These are phyloP conservation scores for Geranium rotundifolium DNA, from an alignment of 345 rosid species.

Conservation along the genomic window DNA sequence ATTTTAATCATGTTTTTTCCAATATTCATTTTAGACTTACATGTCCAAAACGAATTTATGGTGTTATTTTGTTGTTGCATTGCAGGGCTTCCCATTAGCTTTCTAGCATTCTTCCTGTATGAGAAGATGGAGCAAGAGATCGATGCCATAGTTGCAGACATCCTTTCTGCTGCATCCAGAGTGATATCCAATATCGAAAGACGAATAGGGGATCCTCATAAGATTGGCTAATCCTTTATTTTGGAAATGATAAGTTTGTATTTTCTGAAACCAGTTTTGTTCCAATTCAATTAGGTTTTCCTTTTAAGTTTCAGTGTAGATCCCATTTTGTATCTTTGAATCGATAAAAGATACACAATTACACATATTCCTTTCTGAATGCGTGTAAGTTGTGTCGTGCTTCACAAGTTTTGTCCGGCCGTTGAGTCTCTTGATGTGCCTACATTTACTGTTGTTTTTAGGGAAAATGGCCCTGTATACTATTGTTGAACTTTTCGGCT, in stretches of 20 bases:
- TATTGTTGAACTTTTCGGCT: too few relatives aligned
- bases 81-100: constrained; percentile 60
- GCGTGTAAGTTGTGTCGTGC: too few relatives aligned
- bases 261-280: not conserved
- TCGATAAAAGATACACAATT: too few relatives aligned
- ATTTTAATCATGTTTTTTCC: not conserved
- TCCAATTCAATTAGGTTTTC: not conserved
- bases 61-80: not conserved
- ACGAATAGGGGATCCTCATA: constrained; percentile 29
- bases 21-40: not conserved
- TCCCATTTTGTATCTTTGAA: too few relatives aligned
- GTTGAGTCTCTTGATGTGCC: too few relatives aligned
- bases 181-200: constrained; percentile 30
- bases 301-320: too few relatives aligned
- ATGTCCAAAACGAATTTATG: not conserved
- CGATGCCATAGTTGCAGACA: constrained; percentile 32
- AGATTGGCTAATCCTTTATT: constrained; percentile 24
- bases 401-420: too few relatives aligned
- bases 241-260: not conserved
- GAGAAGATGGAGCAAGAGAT: constrained; percentile 65
- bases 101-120: constrained; percentile 38
- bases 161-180: constrained; percentile 32
- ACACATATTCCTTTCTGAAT: too few relatives aligned
- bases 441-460: too few relatives aligned
- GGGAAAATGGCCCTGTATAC: too few relatives aligned